Base-by-base conservation (phyloP, 495 filamentous ascomycete genomes). In the Penicilliopsis zonata region DNA sequence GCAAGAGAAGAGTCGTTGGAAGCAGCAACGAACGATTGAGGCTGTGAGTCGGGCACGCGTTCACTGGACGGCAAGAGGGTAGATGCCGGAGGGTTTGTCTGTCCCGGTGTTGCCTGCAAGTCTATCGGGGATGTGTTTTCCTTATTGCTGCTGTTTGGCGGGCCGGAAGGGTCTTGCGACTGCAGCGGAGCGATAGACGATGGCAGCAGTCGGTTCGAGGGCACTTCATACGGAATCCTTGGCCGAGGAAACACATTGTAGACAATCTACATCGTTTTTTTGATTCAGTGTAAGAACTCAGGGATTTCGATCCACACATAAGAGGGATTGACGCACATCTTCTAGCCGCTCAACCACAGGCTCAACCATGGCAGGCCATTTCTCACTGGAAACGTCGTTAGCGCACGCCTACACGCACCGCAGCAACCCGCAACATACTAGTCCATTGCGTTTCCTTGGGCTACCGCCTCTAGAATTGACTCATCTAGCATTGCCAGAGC, bases 361-460 rank as follows among this genome's bases (percentile, higher is more conserved):
- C 33, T 63, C 55, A 18, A 72, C 61, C 30, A 73, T 59, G 27
- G 40, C 50, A 17, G 63, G 57, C 72, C 72, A 77, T 59, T 65
- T 63, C 20, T 60, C 55, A 42, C 72, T 77, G 29, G 4, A 42
- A 36, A 22, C 16, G 35, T 37, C 33, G 51, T 65, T 38, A 61
- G 47, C 37, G 34, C 26, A 21, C 30, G 12, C 38, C 28, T 3
- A 31, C 38, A 2, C 36, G 21, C 3, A 28, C 13, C 22, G 17
- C 39, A 34, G 36, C 16, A 32, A 36, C 30, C 19, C n/a, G 24
- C 16, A 8, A 50, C 64, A 54, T 70, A 86, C 83, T 70, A 65
- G 40, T 83, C 74, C 53, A 88, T 74, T 15, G 64, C 55, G 25
- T 75, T 76, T 53, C 80, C 78, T 41, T 68, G 60, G 41, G 80